These are phyloP conservation scores for Russula vinacea DNA, from an alignment of 768 basidiomycete genomes.

Conservation along the genomic window DNA sequence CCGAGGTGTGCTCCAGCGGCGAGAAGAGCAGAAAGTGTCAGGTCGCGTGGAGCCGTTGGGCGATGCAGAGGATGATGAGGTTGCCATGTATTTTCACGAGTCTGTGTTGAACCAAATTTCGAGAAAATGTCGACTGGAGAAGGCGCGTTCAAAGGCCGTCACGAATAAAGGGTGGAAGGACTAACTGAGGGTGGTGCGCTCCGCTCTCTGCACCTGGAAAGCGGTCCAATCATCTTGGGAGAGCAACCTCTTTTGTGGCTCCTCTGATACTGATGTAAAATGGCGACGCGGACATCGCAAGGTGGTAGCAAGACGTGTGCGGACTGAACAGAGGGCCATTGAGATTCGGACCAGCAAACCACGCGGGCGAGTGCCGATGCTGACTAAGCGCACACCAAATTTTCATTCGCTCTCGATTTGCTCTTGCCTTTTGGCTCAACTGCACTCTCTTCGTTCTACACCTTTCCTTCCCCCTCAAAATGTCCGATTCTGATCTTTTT, in stretches of 20 bases:
- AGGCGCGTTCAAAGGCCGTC: constrained; percentile 25
- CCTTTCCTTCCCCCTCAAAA: constrained; percentile 46
- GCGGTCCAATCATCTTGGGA: constrained; percentile 62
- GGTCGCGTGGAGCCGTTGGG: constrained; percentile 54
- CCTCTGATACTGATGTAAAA: constrained; percentile 27
- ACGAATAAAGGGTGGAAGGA: constrained; percentile 9
- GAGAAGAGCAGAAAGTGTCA: constrained; percentile 84
- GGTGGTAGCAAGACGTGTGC: constrained; percentile 10
- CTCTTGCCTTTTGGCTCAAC: constrained; percentile 16
- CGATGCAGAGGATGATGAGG: constrained; percentile 67
- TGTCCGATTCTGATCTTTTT: constrained; percentile 64
- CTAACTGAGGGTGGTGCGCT: constrained; percentile 56
- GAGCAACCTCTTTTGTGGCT: constrained; percentile 35
- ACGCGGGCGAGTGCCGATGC: not conserved
- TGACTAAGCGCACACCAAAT: constrained; percentile 17
- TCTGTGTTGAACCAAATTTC: constrained; percentile 76
- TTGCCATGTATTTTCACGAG: constrained; percentile 62
- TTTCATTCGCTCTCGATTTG: not conserved
- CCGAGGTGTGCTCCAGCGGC: constrained; percentile 95
- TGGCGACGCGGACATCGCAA: constrained; percentile 5
- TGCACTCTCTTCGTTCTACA: constrained; percentile 35
- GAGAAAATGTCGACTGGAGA: constrained; percentile 45
- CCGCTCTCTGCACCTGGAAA: constrained; percentile 57
- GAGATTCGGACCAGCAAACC: not conserved
- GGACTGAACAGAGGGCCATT: constrained; percentile 32